Evolutionary conservation across 2,329 filamentous ascomycete genomes (phyloP).

Genomic region (Clathrospora elynae): DNA sequence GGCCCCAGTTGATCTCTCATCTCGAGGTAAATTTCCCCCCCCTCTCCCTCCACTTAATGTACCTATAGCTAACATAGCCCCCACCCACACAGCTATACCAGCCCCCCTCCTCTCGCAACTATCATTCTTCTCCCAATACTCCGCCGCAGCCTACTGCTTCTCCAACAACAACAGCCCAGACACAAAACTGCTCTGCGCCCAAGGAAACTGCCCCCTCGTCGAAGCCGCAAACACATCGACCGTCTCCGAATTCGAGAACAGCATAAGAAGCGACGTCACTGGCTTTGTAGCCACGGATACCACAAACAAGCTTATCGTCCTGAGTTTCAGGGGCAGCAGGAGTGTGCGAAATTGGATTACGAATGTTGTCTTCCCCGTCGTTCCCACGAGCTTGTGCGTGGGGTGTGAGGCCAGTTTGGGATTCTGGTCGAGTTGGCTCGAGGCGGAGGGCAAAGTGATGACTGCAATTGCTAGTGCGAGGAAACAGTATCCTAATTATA

Average conservation of each 20-base stretch:
- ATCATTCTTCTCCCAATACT: slow-evolving; percentile 57
- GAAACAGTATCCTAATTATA: slow-evolving; percentile 57
- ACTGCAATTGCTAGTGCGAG: slow-evolving; percentile 53
- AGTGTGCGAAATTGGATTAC: slow-evolving; percentile 67
- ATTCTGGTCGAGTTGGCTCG: slow-evolving; percentile 64
- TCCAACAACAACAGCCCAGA: slow-evolving; percentile 54
- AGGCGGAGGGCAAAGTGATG: slow-evolving; percentile 55
- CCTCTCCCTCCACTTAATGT: neutral
- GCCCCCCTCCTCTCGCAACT: slow-evolving; percentile 50
- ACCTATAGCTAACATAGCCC: no score
- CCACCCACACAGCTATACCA: slow-evolving; percentile 42
- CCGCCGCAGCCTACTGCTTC: slow-evolving; percentile 59
- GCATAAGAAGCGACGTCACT: slow-evolving; percentile 50
- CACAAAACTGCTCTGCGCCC: slow-evolving; percentile 52
- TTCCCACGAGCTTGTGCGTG: slow-evolving; percentile 49
- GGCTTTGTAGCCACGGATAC: slow-evolving; percentile 55
- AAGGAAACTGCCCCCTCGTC: slow-evolving; percentile 56
- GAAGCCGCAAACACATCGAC: slow-evolving; percentile 54
- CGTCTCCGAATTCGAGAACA: slow-evolving; percentile 56
- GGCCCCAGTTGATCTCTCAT: slow-evolving; percentile 28
- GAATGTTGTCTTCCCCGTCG: slow-evolving; percentile 55
- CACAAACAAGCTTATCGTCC: slow-evolving; percentile 60
- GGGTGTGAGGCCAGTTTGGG: slow-evolving; percentile 62
- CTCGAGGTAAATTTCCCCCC: neutral
- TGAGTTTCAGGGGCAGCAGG: slow-evolving; percentile 64